phyloP scores from a whole-genome alignment of 2,329 filamentous ascomycete species.

The Penicillium sp. region DNA sequence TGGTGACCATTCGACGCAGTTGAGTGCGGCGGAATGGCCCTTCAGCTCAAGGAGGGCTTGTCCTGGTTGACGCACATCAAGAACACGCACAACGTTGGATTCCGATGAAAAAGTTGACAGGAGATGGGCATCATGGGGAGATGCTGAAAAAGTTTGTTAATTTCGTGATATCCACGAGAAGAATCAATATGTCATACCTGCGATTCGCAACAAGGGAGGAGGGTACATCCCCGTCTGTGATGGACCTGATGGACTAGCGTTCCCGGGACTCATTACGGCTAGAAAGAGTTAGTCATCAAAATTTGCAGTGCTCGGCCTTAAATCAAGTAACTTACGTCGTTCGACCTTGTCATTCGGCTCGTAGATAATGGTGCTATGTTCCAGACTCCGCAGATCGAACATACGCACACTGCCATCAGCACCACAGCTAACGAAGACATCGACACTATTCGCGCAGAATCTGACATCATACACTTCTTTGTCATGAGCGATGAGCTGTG shows the following conservation, averaged over 20 bases:
- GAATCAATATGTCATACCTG: conserved; percentile 33
- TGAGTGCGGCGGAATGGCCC: conserved; percentile 80
- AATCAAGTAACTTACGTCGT: conserved; percentile 52
- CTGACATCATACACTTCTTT: conserved; percentile 98
- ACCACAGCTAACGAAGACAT: conserved; percentile 96
- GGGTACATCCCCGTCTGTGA: conserved; percentile 57
- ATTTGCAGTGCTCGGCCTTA: not conserved
- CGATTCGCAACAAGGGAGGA: conserved; percentile 51
- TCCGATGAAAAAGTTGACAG: conserved; percentile 97
- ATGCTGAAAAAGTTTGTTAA: conserved; percentile 53
- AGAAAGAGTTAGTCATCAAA: conserved; percentile 3
- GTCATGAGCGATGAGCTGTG: conserved; percentile 95
- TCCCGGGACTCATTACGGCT: conserved; percentile 49
- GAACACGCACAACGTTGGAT: conserved; percentile 85
- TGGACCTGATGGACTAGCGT: conserved; percentile 69
- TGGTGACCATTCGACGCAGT: conserved; percentile 95
- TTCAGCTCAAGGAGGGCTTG: conserved; percentile 91
- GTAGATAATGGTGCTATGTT: conserved; percentile 99
- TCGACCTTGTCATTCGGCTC: conserved; percentile 86
- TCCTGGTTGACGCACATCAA: conserved; percentile 93
- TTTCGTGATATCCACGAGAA: not conserved
- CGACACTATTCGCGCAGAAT: conserved; percentile 97
- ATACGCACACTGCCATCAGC: conserved; percentile 97
- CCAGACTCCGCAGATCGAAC: conserved; percentile 94
- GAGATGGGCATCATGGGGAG: conserved; percentile 90